Evolutionary conservation across 1,139 yeast genomes (phyloP).

Genomic region (Candida sp.): DNA sequence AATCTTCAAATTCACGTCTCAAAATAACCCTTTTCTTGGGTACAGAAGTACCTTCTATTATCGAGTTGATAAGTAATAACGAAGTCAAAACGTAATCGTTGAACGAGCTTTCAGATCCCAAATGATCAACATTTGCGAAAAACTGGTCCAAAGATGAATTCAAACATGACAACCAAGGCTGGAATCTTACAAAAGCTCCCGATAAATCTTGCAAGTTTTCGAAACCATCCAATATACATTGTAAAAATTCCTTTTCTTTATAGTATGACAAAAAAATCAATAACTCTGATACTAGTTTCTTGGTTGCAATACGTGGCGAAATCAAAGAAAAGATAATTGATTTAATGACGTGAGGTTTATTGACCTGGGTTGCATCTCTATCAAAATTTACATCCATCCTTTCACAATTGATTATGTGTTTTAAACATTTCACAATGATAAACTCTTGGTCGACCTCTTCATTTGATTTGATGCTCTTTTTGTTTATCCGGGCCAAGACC

Average conservation of each 20-base stretch:
- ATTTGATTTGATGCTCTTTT: constrained; percentile 42
- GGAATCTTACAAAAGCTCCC: constrained; percentile 36
- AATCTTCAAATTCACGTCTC: constrained; percentile 39
- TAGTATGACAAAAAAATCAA: constrained; percentile 34
- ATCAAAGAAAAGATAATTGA: constrained; percentile 36
- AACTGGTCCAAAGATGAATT: constrained; percentile 34
- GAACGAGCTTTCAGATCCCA: constrained; percentile 16
- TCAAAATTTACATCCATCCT: constrained; percentile 10
- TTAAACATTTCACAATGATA: constrained; percentile 36
- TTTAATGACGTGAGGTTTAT: constrained; percentile 30
- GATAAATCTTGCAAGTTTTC: constrained; percentile 29
- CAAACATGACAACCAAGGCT: constrained; percentile 40
- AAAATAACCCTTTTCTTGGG: constrained; percentile 28
- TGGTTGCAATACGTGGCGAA: constrained; percentile 40
- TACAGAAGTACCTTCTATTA: constrained; percentile 34
- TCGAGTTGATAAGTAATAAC: constrained; percentile 39
- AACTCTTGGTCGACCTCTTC: constrained; percentile 44
- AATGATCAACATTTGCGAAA: constrained; percentile 16
- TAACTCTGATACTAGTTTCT: constrained; percentile 42
- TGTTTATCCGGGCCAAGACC: constrained; percentile 35
- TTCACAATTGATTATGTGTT: constrained; percentile 22
- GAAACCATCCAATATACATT: constrained; percentile 31
- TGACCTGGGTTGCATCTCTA: constrained; percentile 9
- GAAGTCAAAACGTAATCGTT: constrained; percentile 45
- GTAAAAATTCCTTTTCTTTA: constrained; percentile 19